phyloP scores from a whole-genome alignment of 768 basidiomycete genomes.

The Trametopsis cervina region DNA sequence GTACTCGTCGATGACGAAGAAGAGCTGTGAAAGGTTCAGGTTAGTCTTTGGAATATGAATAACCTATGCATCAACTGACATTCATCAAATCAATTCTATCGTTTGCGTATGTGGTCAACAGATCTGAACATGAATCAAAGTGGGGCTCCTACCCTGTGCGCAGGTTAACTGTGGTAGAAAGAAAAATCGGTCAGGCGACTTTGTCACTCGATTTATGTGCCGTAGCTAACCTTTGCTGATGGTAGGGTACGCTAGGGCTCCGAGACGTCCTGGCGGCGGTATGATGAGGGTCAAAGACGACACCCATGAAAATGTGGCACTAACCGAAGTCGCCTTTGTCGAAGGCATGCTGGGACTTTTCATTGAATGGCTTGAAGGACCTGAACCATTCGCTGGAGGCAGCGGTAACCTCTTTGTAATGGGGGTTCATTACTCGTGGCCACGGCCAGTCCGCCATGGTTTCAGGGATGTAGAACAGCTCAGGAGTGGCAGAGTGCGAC shows the following conservation, averaged over 20 bases:
- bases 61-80: not conserved
- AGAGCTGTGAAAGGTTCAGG: not conserved
- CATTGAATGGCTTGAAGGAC: not conserved
- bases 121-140: not conserved
- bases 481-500: too few species aligned
- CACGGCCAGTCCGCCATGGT: constrained; percentile 5
- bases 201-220: too few species aligned
- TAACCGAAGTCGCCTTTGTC: constrained; percentile 4
- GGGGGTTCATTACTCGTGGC: constrained; percentile 3
- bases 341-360: not conserved
- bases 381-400: constrained; percentile 3
- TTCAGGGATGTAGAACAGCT: constrained; percentile 5
- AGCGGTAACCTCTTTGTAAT: constrained; percentile 1
- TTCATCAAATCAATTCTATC: not conserved
- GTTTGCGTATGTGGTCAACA: not conserved
- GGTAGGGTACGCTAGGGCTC: not conserved
- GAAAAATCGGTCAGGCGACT: too few species aligned
- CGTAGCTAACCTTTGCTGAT: not conserved
- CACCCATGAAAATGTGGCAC: not conserved
- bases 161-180: too few species aligned
- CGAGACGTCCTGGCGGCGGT: not conserved
- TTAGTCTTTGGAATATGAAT: not conserved
- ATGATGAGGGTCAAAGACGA: not conserved
- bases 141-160: not conserved
- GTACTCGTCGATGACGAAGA: constrained; percentile 2